These are phyloP conservation scores for Solanum chacoense DNA, from an alignment of 305 asterid genomes.

Conservation along the genomic window DNA sequence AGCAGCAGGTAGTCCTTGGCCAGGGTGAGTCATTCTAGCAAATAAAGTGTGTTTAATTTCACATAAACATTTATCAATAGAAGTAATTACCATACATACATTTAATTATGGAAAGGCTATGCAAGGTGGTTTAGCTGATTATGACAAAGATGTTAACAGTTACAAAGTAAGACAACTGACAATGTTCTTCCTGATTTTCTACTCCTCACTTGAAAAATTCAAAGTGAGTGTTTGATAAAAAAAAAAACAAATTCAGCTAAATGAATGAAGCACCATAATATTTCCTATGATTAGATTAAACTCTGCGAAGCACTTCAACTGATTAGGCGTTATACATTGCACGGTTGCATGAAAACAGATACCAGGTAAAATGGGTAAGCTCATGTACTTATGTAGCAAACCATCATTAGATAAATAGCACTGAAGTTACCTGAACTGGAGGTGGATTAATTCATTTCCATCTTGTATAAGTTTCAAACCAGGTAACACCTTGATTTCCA, in stretches of 20 bases:
- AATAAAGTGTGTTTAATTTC: background rate
- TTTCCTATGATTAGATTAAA: background rate
- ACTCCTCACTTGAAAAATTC: background rate
- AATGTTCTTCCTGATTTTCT: background rate
- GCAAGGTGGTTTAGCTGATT: background rate
- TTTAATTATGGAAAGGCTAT: background rate
- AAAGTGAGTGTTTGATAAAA: background rate
- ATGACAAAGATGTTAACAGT: background rate
- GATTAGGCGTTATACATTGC: background rate
- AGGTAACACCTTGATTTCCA: constrained; percentile 44
- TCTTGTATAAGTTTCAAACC: constrained; percentile 31
- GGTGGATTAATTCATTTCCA: constrained; percentile 32
- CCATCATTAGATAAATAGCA: background rate
- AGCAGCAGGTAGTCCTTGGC: constrained; percentile 39
- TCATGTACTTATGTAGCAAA: background rate
- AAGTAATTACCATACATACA: background rate
- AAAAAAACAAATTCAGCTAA: background rate
- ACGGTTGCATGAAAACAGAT: background rate
- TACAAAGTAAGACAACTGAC: background rate
- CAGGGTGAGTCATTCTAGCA: constrained; percentile 53
- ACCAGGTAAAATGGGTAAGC: background rate
- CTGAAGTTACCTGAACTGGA: constrained; percentile 48
- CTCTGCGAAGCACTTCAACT: background rate
- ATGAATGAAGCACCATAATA: background rate
- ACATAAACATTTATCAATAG: background rate